Base-by-base conservation (phyloP, 495 filamentous ascomycete species). In the Xeromyces bisporus region DNA sequence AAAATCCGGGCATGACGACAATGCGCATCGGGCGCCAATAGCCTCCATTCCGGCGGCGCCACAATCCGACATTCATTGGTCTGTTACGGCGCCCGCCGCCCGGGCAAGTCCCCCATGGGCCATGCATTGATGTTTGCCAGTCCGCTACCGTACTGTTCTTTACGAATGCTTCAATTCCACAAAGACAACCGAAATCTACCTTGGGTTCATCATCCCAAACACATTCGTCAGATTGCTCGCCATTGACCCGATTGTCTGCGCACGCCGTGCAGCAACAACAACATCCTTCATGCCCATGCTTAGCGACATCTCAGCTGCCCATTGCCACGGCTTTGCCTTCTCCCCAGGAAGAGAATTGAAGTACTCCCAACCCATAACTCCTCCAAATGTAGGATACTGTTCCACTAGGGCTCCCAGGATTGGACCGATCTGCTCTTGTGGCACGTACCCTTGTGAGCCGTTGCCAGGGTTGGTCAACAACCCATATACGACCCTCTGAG, bases 331-430 rank as follows among this genome's bases (percentile, higher is more conserved):
- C 26, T 58, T 51, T 29, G 47, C 52, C 17, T 44, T 47, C 8
- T 56, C 71, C 6, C 73, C 74, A 0, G 75, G 75, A 26, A 62
- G 41, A 1, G 66, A 61, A 52, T 84, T 84, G 46, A 77, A 87
- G 41, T 82, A 91, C 47, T 87, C 82, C 82, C 82, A 91, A 2
- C 82, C 80, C 73, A 80, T 79, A 0, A 86, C 71, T 1, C 82
- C 80, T 6, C 81, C 82, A 47, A 87, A 84, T 16, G 58, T 58
- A 2, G 68, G 66, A 34, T 68, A 79, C 34, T 51, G 53, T 23
- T 62, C 47, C 23, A 69, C 40, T 40, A 74, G 37, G 6, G 39
- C 35, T 1, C 64, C 48, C 24, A 74, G 49, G 2, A 57, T 46
- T 15, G 44, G 43, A 21, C 57, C 55, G 11, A 69, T 41, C 12